Percentiles rank a stretch among this genome's conserved stretches.
These are phyloP conservation scores for Penicillium odoratum DNA, from an alignment of 495 filamentous ascomycete genomes.

Conservation along the genomic window DNA sequence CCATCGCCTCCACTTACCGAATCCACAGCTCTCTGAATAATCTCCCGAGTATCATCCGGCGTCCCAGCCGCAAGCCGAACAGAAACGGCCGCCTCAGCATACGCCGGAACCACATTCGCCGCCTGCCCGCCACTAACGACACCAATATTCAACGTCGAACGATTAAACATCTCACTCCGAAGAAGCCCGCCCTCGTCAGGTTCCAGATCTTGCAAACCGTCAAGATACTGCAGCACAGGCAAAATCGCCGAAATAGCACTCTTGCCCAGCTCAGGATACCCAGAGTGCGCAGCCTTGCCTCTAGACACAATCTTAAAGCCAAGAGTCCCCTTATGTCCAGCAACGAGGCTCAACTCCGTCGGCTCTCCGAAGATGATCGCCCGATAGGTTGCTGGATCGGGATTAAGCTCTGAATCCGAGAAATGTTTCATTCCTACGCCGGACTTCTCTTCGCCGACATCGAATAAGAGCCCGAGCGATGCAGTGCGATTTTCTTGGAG, in stretches of 20 bases:
- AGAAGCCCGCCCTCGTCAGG: conserved; percentile 56
- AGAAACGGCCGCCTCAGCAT: conserved; percentile 61
- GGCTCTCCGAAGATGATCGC: conserved; percentile 85
- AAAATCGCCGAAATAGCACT: conserved; percentile 56
- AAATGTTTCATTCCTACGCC: conserved; percentile 72
- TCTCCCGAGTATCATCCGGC: conserved; percentile 47
- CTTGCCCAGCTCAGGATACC: conserved; percentile 73
- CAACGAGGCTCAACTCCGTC: conserved; percentile 77
- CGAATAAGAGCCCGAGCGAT: conserved; percentile 65
- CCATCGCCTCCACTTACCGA: conserved; percentile 57
- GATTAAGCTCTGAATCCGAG: conserved; percentile 46
- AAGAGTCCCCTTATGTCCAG: conserved; percentile 79
- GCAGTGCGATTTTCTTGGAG: conserved; percentile 37
- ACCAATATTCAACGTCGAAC: conserved; percentile 83
- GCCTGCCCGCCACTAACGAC: conserved; percentile 75
- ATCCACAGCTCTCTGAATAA: conserved; percentile 57
- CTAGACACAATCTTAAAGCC: conserved; percentile 53
- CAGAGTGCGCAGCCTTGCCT: conserved; percentile 73
- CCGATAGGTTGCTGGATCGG: conserved; percentile 36
- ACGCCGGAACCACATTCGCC: conserved; percentile 74
- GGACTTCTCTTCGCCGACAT: conserved; percentile 70
- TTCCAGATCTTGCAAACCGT: conserved; percentile 60
- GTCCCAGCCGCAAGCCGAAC: conserved; percentile 71
- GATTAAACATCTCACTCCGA: conserved; percentile 67
- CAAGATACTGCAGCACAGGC: conserved; percentile 58